phyloP scores from a whole-genome alignment of 208 protist species.

The Plasmodiophora brassicae region DNA sequence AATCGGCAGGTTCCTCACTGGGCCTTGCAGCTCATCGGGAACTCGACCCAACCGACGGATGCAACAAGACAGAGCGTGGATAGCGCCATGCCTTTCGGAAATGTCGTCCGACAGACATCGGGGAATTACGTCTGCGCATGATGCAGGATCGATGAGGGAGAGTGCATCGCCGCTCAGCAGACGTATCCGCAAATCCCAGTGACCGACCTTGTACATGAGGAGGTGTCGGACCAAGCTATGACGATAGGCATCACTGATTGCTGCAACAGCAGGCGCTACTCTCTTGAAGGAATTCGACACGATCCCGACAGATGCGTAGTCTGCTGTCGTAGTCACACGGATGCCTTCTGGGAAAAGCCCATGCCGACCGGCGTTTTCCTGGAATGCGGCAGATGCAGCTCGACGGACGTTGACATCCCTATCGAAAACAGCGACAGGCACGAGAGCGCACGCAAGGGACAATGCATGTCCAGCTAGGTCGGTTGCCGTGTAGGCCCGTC shows the following conservation, averaged over 20 bases:
- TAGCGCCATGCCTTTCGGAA: no score
- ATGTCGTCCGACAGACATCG: no score
- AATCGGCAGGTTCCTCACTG: no score
- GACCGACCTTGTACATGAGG: slow-evolving; percentile 69
- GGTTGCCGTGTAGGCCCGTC: slow-evolving; percentile 83
- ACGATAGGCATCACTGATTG: slow-evolving; percentile 68
- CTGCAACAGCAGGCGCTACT: slow-evolving; percentile 67
- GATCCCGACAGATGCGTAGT: slow-evolving; percentile 90
- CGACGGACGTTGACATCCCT: slow-evolving; percentile 71
- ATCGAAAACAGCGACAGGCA: slow-evolving; percentile 62
- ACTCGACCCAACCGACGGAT: no score
- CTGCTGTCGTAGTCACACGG: slow-evolving; percentile 83
- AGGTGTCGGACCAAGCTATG: slow-evolving; percentile 77
- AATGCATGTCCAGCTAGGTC: slow-evolving; percentile 37
- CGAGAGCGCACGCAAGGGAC: slow-evolving; percentile 52
- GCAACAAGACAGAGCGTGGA: no score
- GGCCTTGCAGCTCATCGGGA: no score
- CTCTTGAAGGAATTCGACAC: slow-evolving; percentile 75
- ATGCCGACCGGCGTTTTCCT: slow-evolving; percentile 74
- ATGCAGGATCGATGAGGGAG: no score
- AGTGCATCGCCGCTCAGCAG: slow-evolving; percentile 74
- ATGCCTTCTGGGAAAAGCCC: no score
- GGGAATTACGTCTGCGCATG: no score
- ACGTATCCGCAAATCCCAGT: slow-evolving; percentile 69
- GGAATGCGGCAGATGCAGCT: slow-evolving; percentile 70